Evolutionary conservation across 129 eudicot species (phyloP), one percentile per base, ranked within the genome.

Genomic region (Tanacetum coccineum): DNA sequence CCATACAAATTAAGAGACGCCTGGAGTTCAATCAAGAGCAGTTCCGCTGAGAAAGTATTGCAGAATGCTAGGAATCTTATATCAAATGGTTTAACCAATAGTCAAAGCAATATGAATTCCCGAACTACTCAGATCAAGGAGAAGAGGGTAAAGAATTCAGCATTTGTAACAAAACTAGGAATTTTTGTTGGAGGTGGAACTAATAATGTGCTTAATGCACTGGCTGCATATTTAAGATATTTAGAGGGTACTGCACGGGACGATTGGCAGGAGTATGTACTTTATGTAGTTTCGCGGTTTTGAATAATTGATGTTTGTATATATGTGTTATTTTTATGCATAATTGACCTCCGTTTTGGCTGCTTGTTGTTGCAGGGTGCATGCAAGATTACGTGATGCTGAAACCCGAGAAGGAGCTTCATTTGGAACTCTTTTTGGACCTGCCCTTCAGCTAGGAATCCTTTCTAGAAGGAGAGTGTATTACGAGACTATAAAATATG

Each of bases 201-300:
- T 39, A 64, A 51, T 61, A 71, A 66, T 17, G 91, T 85, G 67
- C 75, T 85, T 68, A 80, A 91, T 83, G 96, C 96, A 18, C 67
- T 91, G 83, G 90, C 91, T 63, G 98, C 88, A 74, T 91, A 85
- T 81, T 74, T 91, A 78, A 83, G 82, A 66, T 88, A 83, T 80
- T 77, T 85, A 58, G 98, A 91, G 86, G 96, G 96, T 17, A 83
- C 96, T 14, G 64, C 85, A 13, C 85, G 91, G 70, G 87, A 88
- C 76, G 98, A 91, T 54, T 91, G 87, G 89, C 91, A 87, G 75
- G 98, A 91, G 97, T 91, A 87, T 69, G 97, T 65, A 62, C 21
- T 15, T 70, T 28, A 52, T 60, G 56, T 59, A 50, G 25, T 13
- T 72, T 48, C 49, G 11, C 3, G 7, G 60, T 53, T 59, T 26